Evolutionary conservation across 2,329 filamentous ascomycete genomes (phyloP), one percentile per base, ranked within the genome.

Genomic region (Hypoxylon sp.): DNA sequence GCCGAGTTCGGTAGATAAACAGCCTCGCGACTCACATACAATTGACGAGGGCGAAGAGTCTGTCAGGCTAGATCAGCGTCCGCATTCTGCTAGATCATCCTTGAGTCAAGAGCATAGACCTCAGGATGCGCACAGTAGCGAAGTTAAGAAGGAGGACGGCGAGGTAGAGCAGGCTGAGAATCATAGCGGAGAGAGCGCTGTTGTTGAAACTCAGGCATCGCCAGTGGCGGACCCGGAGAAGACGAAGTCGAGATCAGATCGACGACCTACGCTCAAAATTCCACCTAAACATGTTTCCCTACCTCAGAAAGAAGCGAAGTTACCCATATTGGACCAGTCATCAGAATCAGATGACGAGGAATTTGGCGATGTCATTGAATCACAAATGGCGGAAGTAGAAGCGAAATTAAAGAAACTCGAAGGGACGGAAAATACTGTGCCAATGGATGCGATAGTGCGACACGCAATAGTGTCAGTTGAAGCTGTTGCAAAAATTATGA

Each of bases 301-400:
- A 22, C 82, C 84, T 2, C 76, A 79, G 6, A 83, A 81, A 64
- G 75, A 77, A 57, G 70, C 75, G 5, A 72, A 68, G 8, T 68
- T 76, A 30, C 72, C 73, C 10, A 72, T 80, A 10, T 70, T 79
- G 3, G 82, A 83, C 51, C 80, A 82, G 59, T 85, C 85, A 50
- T 88, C 86, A 0, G 86, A 89, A 60, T 85, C 83, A 11, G 71
- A 84, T 56, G 85, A 89, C 48, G 87, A 89, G 63, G 87, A 89
- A 53, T 85, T 89, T 80, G 86, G 84, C 17, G 85, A 87, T 57
- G 86, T 86, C 65, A 88, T 89, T 59, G 82, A 85, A 58, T 80
- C 81, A 59, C 81, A 88, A 71, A 88, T 89, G 40, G 76, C 80
- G 46, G 85, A 88, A 73, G 82, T 83, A 1, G 84, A 88, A 66